Percentiles rank a stretch among this genome's conserved stretches.
Conservation (phyloP, 1,284 basidiomycete genomes). For the Mycena sp. region DNA sequence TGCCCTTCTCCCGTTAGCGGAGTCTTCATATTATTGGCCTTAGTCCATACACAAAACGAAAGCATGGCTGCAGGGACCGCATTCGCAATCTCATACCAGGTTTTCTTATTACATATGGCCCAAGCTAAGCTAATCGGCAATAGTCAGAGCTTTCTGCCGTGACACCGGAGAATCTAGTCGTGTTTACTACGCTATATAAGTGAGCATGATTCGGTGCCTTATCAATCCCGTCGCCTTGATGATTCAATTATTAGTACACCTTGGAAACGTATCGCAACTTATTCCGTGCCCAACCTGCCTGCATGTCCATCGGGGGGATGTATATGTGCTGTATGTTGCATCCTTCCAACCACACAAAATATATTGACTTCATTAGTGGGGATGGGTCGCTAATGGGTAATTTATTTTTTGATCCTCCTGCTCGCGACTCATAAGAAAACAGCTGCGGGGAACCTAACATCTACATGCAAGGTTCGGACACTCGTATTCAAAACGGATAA, state of each 20-base stretch:
- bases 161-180: conserved; percentile 42
- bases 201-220: conserved; percentile 40
- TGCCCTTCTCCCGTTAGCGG: not conserved
- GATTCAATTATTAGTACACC: conserved; percentile 47
- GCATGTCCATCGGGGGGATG: conserved; percentile 57
- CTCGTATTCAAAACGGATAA: too few relatives aligned
- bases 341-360: not conserved
- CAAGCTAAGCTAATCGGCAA: conserved; percentile 17
- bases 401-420: too few relatives aligned
- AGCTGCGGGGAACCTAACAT: conserved; percentile 50
- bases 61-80: conserved; percentile 56
- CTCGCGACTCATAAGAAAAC: too few relatives aligned
- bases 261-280: conserved; percentile 54
- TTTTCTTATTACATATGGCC: not conserved
- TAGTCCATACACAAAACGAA: conserved; percentile 54
- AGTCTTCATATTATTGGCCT: not conserved
- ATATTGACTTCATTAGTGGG: conserved; percentile 53
- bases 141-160: conserved; percentile 48
- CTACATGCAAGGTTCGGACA: conserved; percentile 50
- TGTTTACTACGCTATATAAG: conserved; percentile 43
- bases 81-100: conserved; percentile 55
- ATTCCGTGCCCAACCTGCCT: conserved; percentile 56
- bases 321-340: conserved; percentile 53
- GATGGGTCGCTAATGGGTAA: conserved; percentile 52
- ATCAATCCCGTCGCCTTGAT: not conserved